Evolutionary conservation across 192 early-diverging fungal species (phyloP).

Genomic region (Umbelopsis isabellina): DNA sequence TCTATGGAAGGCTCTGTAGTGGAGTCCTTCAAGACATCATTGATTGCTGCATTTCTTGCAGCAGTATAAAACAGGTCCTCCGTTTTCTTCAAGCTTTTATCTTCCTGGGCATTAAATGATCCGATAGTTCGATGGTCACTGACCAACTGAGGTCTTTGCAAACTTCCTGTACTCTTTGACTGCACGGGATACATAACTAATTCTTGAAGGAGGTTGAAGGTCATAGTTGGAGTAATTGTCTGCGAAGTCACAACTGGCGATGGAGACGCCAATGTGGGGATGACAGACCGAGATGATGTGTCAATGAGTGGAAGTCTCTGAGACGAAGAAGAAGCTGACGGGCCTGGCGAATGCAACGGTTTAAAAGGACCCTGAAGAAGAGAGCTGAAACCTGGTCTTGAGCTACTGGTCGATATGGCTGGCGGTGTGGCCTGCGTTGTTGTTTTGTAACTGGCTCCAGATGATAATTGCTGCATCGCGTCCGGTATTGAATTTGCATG

Average conservation of each 20-base stretch:
- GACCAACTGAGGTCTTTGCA: not conserved
- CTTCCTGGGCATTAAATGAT: not conserved
- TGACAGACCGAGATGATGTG: not conserved
- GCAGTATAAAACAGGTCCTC: slow-evolving; percentile 38
- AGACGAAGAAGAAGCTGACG: not conserved
- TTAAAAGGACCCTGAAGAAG: not conserved
- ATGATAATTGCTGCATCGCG: slow-evolving; percentile 20
- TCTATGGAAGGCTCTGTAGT: slow-evolving; percentile 30
- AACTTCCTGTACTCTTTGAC: not conserved
- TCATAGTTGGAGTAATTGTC: not conserved
- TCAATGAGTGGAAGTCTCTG: not conserved
- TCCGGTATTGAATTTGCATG: slow-evolving; percentile 44
- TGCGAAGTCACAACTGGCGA: not conserved
- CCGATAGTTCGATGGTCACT: not conserved
- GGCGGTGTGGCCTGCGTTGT: not conserved
- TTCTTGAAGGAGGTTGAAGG: not conserved
- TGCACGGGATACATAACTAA: not conserved
- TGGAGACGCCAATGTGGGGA: not conserved
- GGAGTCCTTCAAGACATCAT: slow-evolving; percentile 36
- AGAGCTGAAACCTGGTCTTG: not conserved
- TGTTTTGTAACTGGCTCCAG: not conserved
- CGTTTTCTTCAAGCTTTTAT: not conserved
- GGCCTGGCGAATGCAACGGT: not conserved
- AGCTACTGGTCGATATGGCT: not conserved
- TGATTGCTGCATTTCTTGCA: slow-evolving; percentile 33